Percentiles rank a stretch among this genome's conserved stretches.
Evolutionary conservation across 345 rosid genomes (phyloP).

Genomic region (Arabidopsis thaliana): DNA sequence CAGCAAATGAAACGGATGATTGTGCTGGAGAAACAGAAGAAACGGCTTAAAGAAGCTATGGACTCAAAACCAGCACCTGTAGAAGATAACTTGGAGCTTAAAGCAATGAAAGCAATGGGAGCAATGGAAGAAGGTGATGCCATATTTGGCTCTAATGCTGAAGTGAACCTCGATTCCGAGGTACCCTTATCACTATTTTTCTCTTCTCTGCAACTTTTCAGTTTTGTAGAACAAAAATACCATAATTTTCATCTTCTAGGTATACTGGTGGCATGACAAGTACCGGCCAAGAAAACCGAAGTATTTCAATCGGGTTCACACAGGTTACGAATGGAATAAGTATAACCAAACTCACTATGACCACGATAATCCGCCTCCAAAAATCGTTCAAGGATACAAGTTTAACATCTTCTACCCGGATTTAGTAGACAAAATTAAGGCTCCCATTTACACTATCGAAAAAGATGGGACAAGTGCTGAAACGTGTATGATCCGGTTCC

Average conservation of each 20-base stretch:
- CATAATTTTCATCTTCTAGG: conserved; percentile 43
- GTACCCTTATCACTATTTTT: conserved; percentile 28
- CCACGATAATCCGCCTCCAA: conserved; percentile 98
- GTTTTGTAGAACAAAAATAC: neutral
- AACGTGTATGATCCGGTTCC: conserved; percentile 88
- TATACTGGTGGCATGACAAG: conserved; percentile 99
- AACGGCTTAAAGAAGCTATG: conserved; percentile 73
- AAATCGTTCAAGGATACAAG: conserved; percentile 91
- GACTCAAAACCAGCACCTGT: conserved; percentile 69
- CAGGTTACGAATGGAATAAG: conserved; percentile 98
- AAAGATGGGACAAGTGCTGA: conserved; percentile 79
- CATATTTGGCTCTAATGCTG: conserved; percentile 87
- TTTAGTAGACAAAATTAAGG: conserved; percentile 84
- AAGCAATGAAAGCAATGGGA: conserved; percentile 96
- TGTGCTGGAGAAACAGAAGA: conserved; percentile 75
- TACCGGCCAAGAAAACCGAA: conserved; percentile 95
- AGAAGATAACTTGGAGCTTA: conserved; percentile 84
- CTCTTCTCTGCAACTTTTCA: conserved; percentile 2
- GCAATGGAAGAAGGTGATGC: conserved; percentile 97
- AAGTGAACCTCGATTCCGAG: conserved; percentile 93
- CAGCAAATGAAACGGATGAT: conserved; percentile 76
- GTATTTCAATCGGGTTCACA: conserved; percentile 95
- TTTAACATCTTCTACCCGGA: conserved; percentile 96
- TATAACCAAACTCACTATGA: conserved; percentile 93
- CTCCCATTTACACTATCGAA: conserved; percentile 79